Evolutionary conservation across 1,284 basidiomycete genomes (phyloP), one percentile per base, ranked within the genome.

Genomic region (Boletus smithii): DNA sequence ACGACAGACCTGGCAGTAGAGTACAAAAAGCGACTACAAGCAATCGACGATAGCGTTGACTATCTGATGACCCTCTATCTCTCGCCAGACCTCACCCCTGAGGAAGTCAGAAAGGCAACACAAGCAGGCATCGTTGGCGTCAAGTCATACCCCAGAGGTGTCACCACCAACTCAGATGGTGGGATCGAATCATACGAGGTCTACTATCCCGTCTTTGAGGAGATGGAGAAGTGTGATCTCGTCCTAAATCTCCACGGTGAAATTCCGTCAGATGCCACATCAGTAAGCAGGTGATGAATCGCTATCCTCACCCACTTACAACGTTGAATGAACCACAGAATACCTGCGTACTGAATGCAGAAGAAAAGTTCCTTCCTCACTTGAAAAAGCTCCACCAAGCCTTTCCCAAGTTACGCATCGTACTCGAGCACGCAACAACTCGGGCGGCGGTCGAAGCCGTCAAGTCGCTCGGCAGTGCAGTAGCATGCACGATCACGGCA

Each of bases 371-470:
- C 71, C 76, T 99, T 26, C 85, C 88, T 3, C 95, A 99, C 69
- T 78, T 99, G 13, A 76, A 78, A 60, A 83, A 85, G 59, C 76
- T 99, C 37, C 93, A 98, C 59, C 68, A 73, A 44, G 77, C 79
- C 22, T 99, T 99, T 70, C 97, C 97, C n/a, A 77, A 75, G 33
- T 80, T 99, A 45, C 87, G 93, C 47, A 99, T 99, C 61, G 95
- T 99, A 4, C 82, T 99, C 32, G 97, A 99, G 69, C 97, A 99
- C 63, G 97, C 97, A n/a, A 99, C 97, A 0, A 98, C 95, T 2
- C 81, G 89, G 31, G 92, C 91, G 30, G 95, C 97, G 0, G 84
- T 99, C n/a, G 91, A 95, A 60, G 82, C 85, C 17, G 90, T 97
- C 58, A 88, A 88, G 65, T 74, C 80, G 35, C 85, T 94, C 24